Conservation (phyloP, 495 filamentous ascomycete genomes). For the Hamigera avellanea region DNA sequence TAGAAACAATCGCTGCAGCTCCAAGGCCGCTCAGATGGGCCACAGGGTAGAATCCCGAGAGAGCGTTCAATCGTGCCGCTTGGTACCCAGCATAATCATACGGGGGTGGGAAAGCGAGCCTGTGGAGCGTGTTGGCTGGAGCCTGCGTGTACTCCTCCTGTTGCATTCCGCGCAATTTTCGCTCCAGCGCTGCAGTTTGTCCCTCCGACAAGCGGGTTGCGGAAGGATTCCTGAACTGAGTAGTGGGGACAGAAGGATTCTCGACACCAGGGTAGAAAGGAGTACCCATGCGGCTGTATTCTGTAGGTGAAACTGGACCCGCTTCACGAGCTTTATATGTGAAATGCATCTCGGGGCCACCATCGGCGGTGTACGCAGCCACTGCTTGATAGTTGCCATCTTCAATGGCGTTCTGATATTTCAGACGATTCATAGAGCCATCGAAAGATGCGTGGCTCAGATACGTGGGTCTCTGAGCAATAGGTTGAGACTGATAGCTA, state of each 20-base stretch:
- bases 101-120: conserved; percentile 24
- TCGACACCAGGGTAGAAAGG: conserved; percentile 43
- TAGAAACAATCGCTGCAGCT: conserved; percentile 28
- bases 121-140: conserved; percentile 23
- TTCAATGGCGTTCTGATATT: conserved; percentile 16
- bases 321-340: conserved; percentile 19
- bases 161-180: conserved; percentile 35
- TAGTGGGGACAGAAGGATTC: conserved; percentile 30
- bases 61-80: conserved; percentile 22
- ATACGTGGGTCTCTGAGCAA: conserved; percentile 17
- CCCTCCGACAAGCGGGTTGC: conserved; percentile 27
- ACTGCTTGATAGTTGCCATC: conserved; percentile 19
- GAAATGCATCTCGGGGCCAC: conserved; percentile 20
- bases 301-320: conserved; percentile 40
- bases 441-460: conserved; percentile 24
- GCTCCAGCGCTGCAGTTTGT: conserved; percentile 31
- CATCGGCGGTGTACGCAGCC: conserved; percentile 13
- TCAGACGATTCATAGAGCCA: conserved; percentile 17
- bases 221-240: conserved; percentile 33
- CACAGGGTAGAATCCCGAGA: conserved; percentile 24
- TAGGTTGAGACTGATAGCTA: conserved; percentile 10
- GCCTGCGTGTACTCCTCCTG: conserved; percentile 33
- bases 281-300: conserved; percentile 45
- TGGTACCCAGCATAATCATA: conserved; percentile 31
- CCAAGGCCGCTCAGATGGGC: conserved; percentile 12